Base-by-base conservation (phyloP, 139 green algal species). In the Parachlorella kessleri region DNA sequence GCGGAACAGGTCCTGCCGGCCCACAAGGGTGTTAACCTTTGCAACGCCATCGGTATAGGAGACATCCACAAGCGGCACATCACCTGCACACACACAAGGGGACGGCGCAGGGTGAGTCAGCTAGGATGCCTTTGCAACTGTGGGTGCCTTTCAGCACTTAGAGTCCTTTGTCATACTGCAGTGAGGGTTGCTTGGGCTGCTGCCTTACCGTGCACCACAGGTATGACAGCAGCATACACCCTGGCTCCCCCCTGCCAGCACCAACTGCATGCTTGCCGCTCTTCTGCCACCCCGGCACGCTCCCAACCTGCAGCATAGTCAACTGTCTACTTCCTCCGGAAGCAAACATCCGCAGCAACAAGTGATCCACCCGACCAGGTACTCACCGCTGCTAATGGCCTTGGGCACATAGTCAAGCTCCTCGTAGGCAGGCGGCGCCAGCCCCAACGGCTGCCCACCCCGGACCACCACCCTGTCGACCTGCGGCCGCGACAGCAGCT, bases 401-500 rank as follows among this genome's bases (percentile, higher is more conserved):
- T 35, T 8, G 1, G 81, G 81, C 54, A 86, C 76, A 24, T 81
- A 88, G 55, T 91, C 84, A 26, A 91, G 76, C 79, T 88, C 75
- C 35, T 77, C 55, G 65, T 91, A 91, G 30, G 77, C 66, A 14
- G 87, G 87, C 7, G 73, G 38, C 6, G 40, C 32, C 28, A 63
- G 65, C 1, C 73, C 38, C 38, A 90, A 76, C 2, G 82, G 66
- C 7, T 26, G 3, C 3, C 87, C 87, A 26, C 82, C 33, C 2
- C 87, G 78, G 21, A 91, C 72, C 30, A 91, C 87, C 48, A 59
- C 48, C 48, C 48, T 59, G 21, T 92, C 88, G 18, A 69, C 53
- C 77, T 93, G 88, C 54, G 87, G 86, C 1, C 91, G 81, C 3
- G 87, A 88, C 14, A 94, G 79, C 26, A 93, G 76, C 80, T 95